Percentiles rank a stretch among this genome's conserved stretches.
These are phyloP conservation scores for Striga asiatica DNA, from an alignment of 257 asterid genomes.

Conservation along the genomic window DNA sequence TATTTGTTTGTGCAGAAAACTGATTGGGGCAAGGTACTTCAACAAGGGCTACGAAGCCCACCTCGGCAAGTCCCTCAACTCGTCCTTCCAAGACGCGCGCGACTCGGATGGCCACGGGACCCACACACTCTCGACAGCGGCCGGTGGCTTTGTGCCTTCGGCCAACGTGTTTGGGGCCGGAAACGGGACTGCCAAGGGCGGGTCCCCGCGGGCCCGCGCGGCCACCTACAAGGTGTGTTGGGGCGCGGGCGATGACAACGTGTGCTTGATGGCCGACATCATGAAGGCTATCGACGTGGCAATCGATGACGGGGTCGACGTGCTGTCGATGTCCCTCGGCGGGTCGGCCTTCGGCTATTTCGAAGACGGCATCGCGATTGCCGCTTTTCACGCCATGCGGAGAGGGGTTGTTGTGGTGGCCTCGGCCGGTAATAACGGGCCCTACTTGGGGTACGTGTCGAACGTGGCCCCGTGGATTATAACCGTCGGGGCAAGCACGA, in stretches of 20 bases:
- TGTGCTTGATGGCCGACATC: conserved; percentile 72
- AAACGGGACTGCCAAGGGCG: conserved; percentile 92
- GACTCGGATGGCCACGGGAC: conserved; percentile 83
- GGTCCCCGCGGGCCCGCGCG: conserved; percentile 83
- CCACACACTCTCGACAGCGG: conserved; percentile 88
- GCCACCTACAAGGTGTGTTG: conserved; percentile 92
- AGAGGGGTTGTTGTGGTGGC: conserved; percentile 38
- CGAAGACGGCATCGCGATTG: conserved; percentile 36
- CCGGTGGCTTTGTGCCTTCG: conserved; percentile 54
- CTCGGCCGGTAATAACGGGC: conserved; percentile 61
- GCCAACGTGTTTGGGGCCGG: conserved; percentile 73
- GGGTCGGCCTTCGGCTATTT: conserved; percentile 19
- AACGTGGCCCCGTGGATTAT: conserved; percentile 67
- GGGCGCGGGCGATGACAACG: conserved; percentile 70
- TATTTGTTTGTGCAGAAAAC: conserved; percentile 42
- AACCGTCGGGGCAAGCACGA: conserved; percentile 67
- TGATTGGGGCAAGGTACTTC: conserved; percentile 86
- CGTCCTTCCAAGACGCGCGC: conserved; percentile 50
- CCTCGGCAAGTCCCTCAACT: conserved; percentile 46
- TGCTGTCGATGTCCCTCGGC: conserved; percentile 78
- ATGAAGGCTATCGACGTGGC: conserved; percentile 62
- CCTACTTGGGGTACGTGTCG: conserved; percentile 17
- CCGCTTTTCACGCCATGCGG: conserved; percentile 47
- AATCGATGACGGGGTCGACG: conserved; percentile 84
- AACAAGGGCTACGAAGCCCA: conserved; percentile 52